A percentile compares a stretch with the other conserved stretches of the same genome.
Evolutionary conservation across 176 grass and related monocot species (phyloP).

Genomic region (Musa troglodytarum): DNA sequence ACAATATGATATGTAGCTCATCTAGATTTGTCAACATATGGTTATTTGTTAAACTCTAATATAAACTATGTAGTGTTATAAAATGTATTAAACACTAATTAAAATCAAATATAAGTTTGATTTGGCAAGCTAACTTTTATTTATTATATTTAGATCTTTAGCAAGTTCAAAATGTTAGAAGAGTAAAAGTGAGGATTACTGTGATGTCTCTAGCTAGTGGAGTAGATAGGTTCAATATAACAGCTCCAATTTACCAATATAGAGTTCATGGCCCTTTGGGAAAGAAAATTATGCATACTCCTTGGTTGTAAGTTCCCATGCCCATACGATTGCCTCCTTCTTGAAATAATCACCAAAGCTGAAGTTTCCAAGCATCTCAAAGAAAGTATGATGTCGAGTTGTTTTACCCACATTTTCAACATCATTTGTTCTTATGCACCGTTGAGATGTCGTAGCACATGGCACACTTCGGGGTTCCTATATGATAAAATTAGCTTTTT

Average conservation of each 20-base stretch:
- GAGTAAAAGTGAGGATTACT: not conserved
- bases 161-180: not conserved
- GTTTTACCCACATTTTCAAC: constrained; percentile 89
- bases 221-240: constrained; percentile 21
- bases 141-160: not conserved
- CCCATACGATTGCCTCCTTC: constrained; percentile 82
- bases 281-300: constrained; percentile 79
- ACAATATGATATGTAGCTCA: too few species aligned
- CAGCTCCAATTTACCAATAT: constrained; percentile 62
- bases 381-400: constrained; percentile 87
- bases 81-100: not conserved
- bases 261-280: constrained; percentile 28
- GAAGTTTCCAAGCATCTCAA: constrained; percentile 99
- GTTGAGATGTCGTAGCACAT: constrained; percentile 83
- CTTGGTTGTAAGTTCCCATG: constrained; percentile 91
- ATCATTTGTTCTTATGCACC: constrained; percentile 92
- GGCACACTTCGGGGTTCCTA: constrained; percentile 83
- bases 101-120: not conserved
- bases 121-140: not conserved
- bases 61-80: not conserved
- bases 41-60: not conserved
- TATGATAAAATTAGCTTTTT: constrained; percentile 6
- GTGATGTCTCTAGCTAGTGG: not conserved
- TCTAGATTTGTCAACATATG: too few species aligned
- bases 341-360: constrained; percentile 99